These are phyloP conservation scores for Solanum hybrid DNA, from an alignment of 305 asterid genomes.

Conservation along the genomic window DNA sequence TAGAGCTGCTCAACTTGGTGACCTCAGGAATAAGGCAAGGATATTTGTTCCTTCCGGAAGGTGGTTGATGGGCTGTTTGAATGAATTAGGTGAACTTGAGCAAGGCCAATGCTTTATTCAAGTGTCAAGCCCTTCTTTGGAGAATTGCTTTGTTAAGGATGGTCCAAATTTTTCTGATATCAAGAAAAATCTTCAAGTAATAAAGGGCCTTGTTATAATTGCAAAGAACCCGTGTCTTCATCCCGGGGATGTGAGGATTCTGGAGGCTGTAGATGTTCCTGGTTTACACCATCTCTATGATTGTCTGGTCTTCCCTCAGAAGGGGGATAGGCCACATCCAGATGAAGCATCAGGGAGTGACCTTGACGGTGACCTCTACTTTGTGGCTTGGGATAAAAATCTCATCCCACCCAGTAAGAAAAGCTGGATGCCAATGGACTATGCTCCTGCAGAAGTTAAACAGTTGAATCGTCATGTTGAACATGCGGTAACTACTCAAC, in stretches of 20 bases:
- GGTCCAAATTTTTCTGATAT: constrained; percentile 51
- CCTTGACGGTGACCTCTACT: constrained; percentile 85
- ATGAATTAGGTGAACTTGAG: constrained; percentile 65
- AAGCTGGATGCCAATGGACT: constrained; percentile 85
- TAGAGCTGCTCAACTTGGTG: constrained; percentile 83
- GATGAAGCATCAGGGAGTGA: constrained; percentile 98
- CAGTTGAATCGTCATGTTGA: constrained; percentile 38
- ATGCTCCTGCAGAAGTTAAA: constrained; percentile 44
- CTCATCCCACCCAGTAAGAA: constrained; percentile 80
- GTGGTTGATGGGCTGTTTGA: constrained; percentile 97
- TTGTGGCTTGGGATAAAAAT: constrained; percentile 83
- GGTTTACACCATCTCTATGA: constrained; percentile 57
- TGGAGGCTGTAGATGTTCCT: constrained; percentile 72
- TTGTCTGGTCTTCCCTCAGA: constrained; percentile 86
- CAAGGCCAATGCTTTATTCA: constrained; percentile 86
- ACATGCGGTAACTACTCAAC: constrained; percentile 35
- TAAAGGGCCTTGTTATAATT: constrained; percentile 56
- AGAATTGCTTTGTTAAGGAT: constrained; percentile 58
- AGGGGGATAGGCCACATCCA: constrained; percentile 83
- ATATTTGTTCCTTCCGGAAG: constrained; percentile 73
- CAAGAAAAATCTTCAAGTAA: constrained; percentile 39
- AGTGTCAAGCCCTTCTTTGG: constrained; percentile 59
- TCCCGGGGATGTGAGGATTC: constrained; percentile 89
- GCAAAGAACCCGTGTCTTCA: constrained; percentile 93
- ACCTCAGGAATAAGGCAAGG: constrained; percentile 72